Percentiles rank a stretch among this genome's conserved stretches.
Conservation (phyloP, 768 basidiomycete genomes). For the Lentinus tigrinus region DNA sequence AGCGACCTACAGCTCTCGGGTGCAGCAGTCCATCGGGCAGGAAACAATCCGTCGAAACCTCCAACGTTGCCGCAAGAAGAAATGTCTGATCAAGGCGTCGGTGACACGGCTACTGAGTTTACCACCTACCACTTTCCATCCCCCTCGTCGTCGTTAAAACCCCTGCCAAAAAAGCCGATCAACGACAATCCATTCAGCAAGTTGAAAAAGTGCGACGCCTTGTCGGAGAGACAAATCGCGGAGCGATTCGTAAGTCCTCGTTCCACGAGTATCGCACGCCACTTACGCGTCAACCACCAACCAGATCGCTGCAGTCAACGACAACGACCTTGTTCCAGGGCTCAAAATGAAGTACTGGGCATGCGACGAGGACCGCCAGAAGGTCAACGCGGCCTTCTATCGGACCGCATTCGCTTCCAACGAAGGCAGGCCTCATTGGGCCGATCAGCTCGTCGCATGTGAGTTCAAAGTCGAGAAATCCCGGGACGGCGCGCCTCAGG, state of each 20-base stretch:
- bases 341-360: not conserved
- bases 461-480: not conserved
- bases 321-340: not conserved
- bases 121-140: too few relatives aligned
- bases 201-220: not conserved
- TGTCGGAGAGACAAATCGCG: not conserved
- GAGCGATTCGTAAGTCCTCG: not conserved
- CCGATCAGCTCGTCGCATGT: slow-evolving; percentile 4
- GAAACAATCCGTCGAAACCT: not conserved
- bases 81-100: too few relatives aligned
- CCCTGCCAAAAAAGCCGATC: too few relatives aligned
- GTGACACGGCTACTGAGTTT: too few relatives aligned
- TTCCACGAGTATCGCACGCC: too few relatives aligned
- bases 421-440: slow-evolving; percentile 9
- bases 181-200: not conserved
- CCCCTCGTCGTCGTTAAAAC: too few relatives aligned
- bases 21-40: too few relatives aligned
- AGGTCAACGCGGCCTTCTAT: slow-evolving; percentile 4
- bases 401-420: not conserved
- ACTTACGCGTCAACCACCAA: not conserved
- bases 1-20: too few relatives aligned
- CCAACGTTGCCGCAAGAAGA: too few relatives aligned
- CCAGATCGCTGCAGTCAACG: not conserved
- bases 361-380: not conserved
- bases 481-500: not conserved